A percentile compares a stretch with the other conserved stretches of the same genome.
Conservation (phyloP, 2,329 filamentous ascomycete genomes). For the Alternaria rosae region DNA sequence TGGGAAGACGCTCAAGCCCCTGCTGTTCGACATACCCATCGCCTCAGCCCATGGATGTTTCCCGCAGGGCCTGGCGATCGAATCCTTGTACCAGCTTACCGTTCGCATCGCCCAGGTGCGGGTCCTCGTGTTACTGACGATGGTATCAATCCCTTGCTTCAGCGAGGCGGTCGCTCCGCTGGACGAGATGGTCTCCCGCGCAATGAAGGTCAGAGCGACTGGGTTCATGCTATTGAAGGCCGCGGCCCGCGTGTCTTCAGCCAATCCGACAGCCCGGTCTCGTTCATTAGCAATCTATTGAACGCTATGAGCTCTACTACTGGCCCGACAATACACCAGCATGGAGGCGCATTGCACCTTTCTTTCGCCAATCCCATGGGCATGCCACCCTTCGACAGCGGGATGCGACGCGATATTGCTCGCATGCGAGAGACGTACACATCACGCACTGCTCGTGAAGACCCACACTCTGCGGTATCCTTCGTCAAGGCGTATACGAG, state of each 20-base stretch:
- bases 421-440: conserved; percentile 42
- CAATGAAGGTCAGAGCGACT: conserved; percentile 58
- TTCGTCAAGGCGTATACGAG: conserved; percentile 77
- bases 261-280: conserved; percentile 58
- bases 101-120: conserved; percentile 61
- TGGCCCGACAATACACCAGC: conserved; percentile 38
- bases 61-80: conserved; percentile 60
- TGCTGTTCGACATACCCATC: conserved; percentile 57
- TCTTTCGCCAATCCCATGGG: conserved; percentile 56
- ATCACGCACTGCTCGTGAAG: conserved; percentile 55
- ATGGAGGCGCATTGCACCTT: conserved; percentile 60
- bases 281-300: conserved; percentile 65
- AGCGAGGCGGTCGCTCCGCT: conserved; percentile 60
- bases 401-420: conserved; percentile 40
- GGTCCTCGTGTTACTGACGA: conserved; percentile 73
- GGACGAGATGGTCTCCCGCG: conserved; percentile 33
- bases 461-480: conserved; percentile 76
- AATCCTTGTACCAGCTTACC: conserved; percentile 54
- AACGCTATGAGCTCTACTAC: conserved; percentile 60
- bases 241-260: conserved; percentile 55
- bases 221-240: conserved; percentile 61
- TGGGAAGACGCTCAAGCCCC: conserved; percentile 56
- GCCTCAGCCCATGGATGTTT: conserved; percentile 67
- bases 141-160: conserved; percentile 84
- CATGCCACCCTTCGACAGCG: conserved; percentile 43